Evolutionary conservation across 768 basidiomycete genomes (phyloP).

Genomic region (Neoboletus subvelutipes): DNA sequence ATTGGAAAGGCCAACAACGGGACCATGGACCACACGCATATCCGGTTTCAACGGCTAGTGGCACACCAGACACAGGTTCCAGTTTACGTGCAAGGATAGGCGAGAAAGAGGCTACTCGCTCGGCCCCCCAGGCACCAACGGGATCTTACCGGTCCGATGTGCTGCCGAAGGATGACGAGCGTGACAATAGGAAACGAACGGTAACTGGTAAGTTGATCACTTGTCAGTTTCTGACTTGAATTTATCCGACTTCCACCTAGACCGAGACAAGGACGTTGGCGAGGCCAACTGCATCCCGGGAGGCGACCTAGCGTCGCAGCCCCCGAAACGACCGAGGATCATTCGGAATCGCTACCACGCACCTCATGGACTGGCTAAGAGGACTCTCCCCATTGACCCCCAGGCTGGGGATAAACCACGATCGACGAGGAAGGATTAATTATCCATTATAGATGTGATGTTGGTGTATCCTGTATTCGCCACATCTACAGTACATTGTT

Average conservation of each 20-base stretch:
- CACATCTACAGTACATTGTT: slow-evolving; percentile 13
- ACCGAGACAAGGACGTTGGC: slow-evolving; percentile 60
- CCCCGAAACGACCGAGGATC: slow-evolving; percentile 61
- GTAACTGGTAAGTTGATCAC: slow-evolving; percentile 53
- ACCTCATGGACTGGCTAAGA: slow-evolving; percentile 51
- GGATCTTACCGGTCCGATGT: slow-evolving; percentile 46
- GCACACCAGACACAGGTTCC: slow-evolving; percentile 25
- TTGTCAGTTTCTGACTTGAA: not conserved
- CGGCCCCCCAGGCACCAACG: slow-evolving; percentile 41
- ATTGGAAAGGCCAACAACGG: slow-evolving; percentile 46
- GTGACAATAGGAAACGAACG: slow-evolving; percentile 68
- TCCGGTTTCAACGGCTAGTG: slow-evolving; percentile 18
- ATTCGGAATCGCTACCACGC: slow-evolving; percentile 51
- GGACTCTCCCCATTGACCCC: slow-evolving; percentile 61
- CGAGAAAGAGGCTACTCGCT: slow-evolving; percentile 51
- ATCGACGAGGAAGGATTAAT: slow-evolving; percentile 52
- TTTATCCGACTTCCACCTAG: slow-evolving; percentile 33
- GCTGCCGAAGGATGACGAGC: slow-evolving; percentile 58
- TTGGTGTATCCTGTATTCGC: slow-evolving; percentile 11
- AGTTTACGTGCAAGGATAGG: slow-evolving; percentile 60
- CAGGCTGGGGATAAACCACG: slow-evolving; percentile 57
- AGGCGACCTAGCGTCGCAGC: slow-evolving; percentile 40
- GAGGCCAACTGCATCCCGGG: slow-evolving; percentile 37
- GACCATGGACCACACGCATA: slow-evolving; percentile 31
- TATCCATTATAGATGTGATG: slow-evolving; percentile 3